Conservation (phyloP, 306 rosid genomes). For the Malus fusca region DNA sequence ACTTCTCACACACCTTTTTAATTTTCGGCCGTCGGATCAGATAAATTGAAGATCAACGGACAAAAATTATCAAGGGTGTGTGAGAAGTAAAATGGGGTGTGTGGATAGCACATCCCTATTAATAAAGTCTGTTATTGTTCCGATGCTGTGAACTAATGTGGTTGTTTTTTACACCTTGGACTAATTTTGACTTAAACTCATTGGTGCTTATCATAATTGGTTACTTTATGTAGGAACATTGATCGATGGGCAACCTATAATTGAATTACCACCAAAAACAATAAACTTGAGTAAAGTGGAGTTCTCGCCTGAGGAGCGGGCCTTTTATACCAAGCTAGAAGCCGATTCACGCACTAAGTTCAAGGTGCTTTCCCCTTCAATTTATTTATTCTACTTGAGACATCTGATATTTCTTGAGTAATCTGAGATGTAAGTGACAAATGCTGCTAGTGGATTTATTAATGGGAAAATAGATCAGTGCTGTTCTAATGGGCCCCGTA, state of each 20-base stretch:
- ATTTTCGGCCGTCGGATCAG: too few species aligned
- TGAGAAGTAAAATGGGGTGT: too few species aligned
- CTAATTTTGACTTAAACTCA: conserved; percentile 8
- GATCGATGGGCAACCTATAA: conserved; percentile 85
- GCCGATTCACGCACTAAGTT: conserved; percentile 81
- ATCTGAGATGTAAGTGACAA: not conserved
- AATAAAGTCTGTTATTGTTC: not conserved
- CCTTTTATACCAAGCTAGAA: conserved; percentile 86
- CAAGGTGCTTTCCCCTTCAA: conserved; percentile 50
- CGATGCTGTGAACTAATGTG: not conserved
- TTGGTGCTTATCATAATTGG: conserved; percentile 7
- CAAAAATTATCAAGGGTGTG: too few species aligned
- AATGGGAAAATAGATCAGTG: not conserved
- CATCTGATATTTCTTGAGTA: not conserved
- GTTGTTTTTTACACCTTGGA: conserved; percentile 9
- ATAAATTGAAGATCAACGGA: too few species aligned
- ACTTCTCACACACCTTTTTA: too few species aligned
- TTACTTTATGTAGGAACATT: conserved; percentile 59
- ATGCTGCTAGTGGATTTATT: not conserved
- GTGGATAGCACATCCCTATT: too few species aligned
- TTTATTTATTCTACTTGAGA: not conserved
- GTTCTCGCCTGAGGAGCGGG: conserved; percentile 84
- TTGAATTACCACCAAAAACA: conserved; percentile 78
- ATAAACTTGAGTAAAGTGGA: conserved; percentile 59
- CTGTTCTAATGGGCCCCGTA: not conserved